Base-by-base conservation (phyloP, 1,284 basidiomycete species). In the Trichosporon faecale region DNA sequence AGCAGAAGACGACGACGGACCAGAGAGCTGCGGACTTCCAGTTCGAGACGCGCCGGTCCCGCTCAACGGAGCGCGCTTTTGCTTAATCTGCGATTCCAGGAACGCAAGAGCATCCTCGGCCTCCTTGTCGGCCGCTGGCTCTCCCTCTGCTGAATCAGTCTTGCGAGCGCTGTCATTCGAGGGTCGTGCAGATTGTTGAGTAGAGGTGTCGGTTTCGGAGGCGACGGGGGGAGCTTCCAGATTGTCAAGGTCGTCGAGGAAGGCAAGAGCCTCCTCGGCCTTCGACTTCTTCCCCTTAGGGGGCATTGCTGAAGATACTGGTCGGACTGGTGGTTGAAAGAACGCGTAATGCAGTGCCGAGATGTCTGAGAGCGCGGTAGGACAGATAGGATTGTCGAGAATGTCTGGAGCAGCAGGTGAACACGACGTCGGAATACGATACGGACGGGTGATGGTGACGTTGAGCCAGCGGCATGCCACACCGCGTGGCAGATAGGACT, bases 241-340 rank as follows among this genome's bases (percentile, higher is more conserved):
- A 49, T 89, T 90, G 80, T 95, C 93, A 65, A 97, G 91, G 79
- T 95, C 92, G 78, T 95, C 92, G 68, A 97, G 89, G 82, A 96
- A 91, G 76, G 90, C 90, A 29, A 93, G 88, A 18, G 93, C 94
- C 81, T 97, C 94, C 79, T 94, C 89, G 69, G 92, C 90, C 82
- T 94, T 94, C 65, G 91, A 90, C 85, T 80, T 80, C 74, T 81
- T 81, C 35, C 72, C 75, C 70, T 80, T 82, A 65, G 82, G 79
- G 1, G 80, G 77, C 82, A 82, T 83, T 21, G 6, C 67, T 16
- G 16, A 6, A 40, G 33, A 40, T 0, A 11, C 23, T 21, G 31
- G 25, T 3, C 23, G 9, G 27, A 5, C 4, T 18, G 21, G 25
- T 16, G 9, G 63, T 21, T 11, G 16, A 8, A 12, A 12, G 4